Conservation (phyloP, 306 rosid genomes). For the Datisca glomerata region DNA sequence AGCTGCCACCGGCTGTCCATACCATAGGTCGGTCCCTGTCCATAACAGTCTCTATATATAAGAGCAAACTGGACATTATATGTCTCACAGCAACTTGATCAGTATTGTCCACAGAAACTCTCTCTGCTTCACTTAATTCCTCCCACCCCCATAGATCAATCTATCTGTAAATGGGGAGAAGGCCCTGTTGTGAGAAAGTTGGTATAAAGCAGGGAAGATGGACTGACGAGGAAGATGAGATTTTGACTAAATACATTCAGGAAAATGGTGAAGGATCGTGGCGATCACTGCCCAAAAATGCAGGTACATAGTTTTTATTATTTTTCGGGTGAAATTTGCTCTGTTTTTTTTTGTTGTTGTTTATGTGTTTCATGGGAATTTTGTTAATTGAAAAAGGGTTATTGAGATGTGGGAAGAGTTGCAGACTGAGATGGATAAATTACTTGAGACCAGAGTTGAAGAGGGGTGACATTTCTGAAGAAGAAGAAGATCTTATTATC, state of each 20-base stretch:
- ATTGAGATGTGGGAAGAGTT: slow-evolving; percentile 61
- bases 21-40: too few relatives aligned
- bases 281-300: slow-evolving; percentile 71
- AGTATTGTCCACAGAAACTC: too few relatives aligned
- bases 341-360: background rate
- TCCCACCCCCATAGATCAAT: too few relatives aligned
- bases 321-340: too few relatives aligned
- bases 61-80: too few relatives aligned
- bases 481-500: slow-evolving; percentile 44
- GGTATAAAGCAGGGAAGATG: slow-evolving; percentile 72
- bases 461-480: slow-evolving; percentile 49
- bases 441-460: slow-evolving; percentile 56
- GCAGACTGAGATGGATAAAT: slow-evolving; percentile 54
- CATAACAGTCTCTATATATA: too few relatives aligned
- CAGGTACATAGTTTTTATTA: slow-evolving; percentile 29
- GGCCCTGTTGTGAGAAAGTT: slow-evolving; percentile 71
- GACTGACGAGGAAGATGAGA: slow-evolving; percentile 62
- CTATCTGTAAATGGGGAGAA: slow-evolving; percentile 45
- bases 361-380: too few relatives aligned
- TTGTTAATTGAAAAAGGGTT: slow-evolving; percentile 20
- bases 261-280: slow-evolving; percentile 75
- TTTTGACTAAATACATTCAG: slow-evolving; percentile 32
- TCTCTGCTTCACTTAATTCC: too few relatives aligned
- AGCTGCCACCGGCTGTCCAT: too few relatives aligned
- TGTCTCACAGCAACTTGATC: too few relatives aligned